Conservation (phyloP, 129 eudicot genomes). For the Tagetes erecta region DNA sequence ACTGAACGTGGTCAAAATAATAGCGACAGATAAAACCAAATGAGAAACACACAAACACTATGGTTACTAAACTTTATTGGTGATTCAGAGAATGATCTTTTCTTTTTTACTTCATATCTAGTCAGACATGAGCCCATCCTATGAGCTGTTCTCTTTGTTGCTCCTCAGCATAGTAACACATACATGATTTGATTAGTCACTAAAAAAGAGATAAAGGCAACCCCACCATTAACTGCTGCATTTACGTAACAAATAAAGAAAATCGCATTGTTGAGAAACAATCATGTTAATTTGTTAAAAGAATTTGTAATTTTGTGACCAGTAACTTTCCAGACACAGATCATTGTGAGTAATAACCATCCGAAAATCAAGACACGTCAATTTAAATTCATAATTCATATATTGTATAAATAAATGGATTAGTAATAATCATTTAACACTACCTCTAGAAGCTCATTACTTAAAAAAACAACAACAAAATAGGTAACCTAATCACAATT, state of each 20-base stretch:
- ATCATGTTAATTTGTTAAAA: background rate
- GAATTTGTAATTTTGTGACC: background rate
- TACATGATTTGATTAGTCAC: background rate
- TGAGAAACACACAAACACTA: background rate
- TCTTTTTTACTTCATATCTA: background rate
- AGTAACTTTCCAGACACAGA: background rate
- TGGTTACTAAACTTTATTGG: background rate
- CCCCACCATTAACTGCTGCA: background rate
- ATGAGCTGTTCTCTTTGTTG: background rate
- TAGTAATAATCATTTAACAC: background rate
- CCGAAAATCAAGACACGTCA: background rate
- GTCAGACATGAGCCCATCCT: background rate
- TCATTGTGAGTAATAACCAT: background rate
- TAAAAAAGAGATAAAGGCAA: background rate
- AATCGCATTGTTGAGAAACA: background rate
- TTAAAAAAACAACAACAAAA: background rate
- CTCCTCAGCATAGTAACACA: background rate
- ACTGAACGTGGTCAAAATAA: background rate
- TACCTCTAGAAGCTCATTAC: conserved; percentile 4
- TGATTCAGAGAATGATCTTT: no score
- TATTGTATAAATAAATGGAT: background rate
- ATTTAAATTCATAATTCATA: background rate
- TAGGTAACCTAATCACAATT: background rate
- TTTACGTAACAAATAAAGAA: background rate
- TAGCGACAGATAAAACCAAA: background rate